A percentile compares a stretch with the other conserved stretches of the same genome.
These are phyloP conservation scores for Postia placenta DNA, from an alignment of 768 basidiomycete genomes.

Conservation along the genomic window DNA sequence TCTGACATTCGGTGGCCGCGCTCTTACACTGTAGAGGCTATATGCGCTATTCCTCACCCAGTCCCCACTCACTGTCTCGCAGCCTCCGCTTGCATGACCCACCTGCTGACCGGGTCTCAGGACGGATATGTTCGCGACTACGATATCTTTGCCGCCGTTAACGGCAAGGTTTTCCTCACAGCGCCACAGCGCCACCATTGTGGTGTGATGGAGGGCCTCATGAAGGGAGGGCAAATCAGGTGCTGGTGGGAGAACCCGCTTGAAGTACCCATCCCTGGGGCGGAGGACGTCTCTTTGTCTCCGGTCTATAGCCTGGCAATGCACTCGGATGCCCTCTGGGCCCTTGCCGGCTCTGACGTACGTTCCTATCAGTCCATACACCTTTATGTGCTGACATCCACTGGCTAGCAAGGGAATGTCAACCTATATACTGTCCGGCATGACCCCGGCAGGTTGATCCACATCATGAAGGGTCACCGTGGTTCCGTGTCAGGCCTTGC, in stretches of 20 bases:
- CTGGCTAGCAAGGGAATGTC: constrained; percentile 72
- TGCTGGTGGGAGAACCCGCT: constrained; percentile 88
- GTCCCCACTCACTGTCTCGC: constrained; percentile 86
- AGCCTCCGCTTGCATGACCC: constrained; percentile 79
- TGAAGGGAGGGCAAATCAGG: constrained; percentile 81
- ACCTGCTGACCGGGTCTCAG: constrained; percentile 85
- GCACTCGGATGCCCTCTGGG: constrained; percentile 93
- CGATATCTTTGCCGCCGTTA: constrained; percentile 84
- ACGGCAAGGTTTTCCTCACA: constrained; percentile 80
- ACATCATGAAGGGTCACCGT: constrained; percentile 70
- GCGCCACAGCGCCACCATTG: constrained; percentile 87
- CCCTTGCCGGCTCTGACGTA: constrained; percentile 83
- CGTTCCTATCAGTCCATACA: too few relatives aligned
- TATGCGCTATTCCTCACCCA: constrained; percentile 88
- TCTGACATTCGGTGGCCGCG: constrained; percentile 35
- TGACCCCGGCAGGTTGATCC: constrained; percentile 74
- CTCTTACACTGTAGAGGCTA: constrained; percentile 82
- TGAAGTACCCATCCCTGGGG: constrained; percentile 31
- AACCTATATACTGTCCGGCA: constrained; percentile 92
- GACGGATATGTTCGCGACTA: constrained; percentile 93
- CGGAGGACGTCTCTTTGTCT: constrained; percentile 47
- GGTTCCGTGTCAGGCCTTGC: constrained; percentile 83
- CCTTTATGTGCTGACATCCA: background rate
- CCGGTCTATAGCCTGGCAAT: constrained; percentile 89
- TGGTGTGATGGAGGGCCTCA: constrained; percentile 85